These are phyloP conservation scores for Plasmodium ovale DNA, from an alignment of 169 alveolate species.

Conservation along the genomic window DNA sequence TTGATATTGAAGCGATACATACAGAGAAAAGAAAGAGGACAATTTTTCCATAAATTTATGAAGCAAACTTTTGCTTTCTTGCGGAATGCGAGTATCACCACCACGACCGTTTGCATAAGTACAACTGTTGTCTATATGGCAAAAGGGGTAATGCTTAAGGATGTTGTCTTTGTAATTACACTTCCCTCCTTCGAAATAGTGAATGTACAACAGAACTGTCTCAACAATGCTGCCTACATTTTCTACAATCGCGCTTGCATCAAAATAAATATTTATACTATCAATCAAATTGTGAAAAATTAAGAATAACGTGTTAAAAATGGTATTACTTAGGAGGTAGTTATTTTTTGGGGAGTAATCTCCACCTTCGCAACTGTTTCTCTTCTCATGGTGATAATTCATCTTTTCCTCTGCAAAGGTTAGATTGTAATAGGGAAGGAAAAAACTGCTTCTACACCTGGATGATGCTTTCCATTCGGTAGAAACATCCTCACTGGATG, in stretches of 20 bases:
- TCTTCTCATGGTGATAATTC: not conserved
- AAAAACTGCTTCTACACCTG: not conserved
- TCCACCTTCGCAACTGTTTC: not conserved
- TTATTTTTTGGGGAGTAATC: not conserved
- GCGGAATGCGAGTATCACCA: too few species aligned
- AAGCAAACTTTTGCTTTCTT: not conserved
- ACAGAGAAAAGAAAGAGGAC: slow-evolving; percentile 1
- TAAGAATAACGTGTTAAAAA: slow-evolving; percentile 11
- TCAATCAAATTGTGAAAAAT: slow-evolving; percentile 10
- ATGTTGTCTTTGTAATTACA: not conserved
- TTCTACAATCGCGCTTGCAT: not conserved
- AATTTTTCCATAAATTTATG: not conserved
- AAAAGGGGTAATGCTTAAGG: not conserved
- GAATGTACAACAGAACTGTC: not conserved
- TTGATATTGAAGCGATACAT: too few species aligned
- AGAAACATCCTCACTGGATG: not conserved
- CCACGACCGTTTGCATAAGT: too few species aligned
- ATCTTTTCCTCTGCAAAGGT: not conserved
- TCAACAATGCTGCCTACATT: not conserved
- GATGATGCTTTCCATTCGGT: too few species aligned
- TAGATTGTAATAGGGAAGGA: not conserved
- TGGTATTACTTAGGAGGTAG: not conserved
- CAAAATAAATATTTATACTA: not conserved
- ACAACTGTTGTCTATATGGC: not conserved
- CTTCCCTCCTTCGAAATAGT: not conserved